A percentile compares a stretch with the other conserved stretches of the same genome.
These are phyloP conservation scores for Vicia sativa DNA, from an alignment of 306 rosid species.

Conservation along the genomic window DNA sequence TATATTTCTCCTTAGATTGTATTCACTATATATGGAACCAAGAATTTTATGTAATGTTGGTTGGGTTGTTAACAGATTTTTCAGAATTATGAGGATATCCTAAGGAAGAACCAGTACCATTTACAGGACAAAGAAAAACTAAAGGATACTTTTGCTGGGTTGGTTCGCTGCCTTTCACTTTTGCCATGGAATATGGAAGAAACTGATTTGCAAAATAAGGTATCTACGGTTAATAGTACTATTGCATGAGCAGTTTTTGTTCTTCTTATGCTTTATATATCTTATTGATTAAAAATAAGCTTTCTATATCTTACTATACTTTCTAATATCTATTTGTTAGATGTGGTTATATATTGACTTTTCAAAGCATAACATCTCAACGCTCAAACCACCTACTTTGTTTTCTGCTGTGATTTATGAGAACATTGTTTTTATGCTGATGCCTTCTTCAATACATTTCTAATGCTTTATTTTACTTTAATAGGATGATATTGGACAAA, in stretches of 20 bases:
- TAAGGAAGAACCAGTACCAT: conserved; percentile 65
- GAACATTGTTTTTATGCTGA: conserved; percentile 13
- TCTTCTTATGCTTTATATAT: conserved; percentile 5
- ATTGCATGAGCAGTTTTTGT: conserved; percentile 5
- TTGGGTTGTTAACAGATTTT: conserved; percentile 66
- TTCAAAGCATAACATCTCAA: conserved; percentile 1
- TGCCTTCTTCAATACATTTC: conserved; percentile 34
- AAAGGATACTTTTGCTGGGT: conserved; percentile 67
- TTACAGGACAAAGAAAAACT: conserved; percentile 77
- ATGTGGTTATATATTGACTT: conserved; percentile 1
- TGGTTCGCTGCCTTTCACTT: conserved; percentile 76
- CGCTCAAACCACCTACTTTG: conserved; percentile 5
- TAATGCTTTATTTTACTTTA: conserved; percentile 40
- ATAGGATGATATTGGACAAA: conserved; percentile 57
- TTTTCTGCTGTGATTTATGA: conserved; percentile 7
- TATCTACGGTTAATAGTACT: conserved; percentile 34
- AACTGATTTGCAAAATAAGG: conserved; percentile 58
- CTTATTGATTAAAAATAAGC: not conserved
- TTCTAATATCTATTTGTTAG: not conserved
- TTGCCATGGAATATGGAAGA: conserved; percentile 72
- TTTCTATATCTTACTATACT: not conserved
- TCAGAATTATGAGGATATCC: conserved; percentile 73
- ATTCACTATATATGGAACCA: conserved; percentile 23
- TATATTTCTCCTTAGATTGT: conserved; percentile 20
- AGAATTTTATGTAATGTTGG: conserved; percentile 24